phyloP scores from a whole-genome alignment of 1,284 basidiomycete genomes.

The Mycena citricolor region DNA sequence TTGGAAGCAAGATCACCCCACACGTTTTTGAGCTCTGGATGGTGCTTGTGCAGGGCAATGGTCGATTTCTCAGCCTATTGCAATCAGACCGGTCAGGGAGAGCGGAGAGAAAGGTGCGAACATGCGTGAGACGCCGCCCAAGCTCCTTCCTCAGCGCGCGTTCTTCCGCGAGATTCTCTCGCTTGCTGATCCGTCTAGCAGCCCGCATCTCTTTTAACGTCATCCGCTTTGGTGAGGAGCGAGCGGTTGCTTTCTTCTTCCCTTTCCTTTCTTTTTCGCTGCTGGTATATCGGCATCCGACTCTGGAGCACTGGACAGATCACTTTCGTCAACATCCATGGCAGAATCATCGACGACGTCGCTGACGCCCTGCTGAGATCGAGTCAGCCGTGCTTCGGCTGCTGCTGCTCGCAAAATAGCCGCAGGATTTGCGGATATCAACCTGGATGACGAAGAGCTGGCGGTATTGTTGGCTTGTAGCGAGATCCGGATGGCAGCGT shows the following conservation, averaged over 20 bases:
- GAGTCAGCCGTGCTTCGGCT: slow-evolving; percentile 50
- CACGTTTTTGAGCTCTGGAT: slow-evolving; percentile 78
- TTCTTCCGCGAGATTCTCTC: slow-evolving; percentile 48
- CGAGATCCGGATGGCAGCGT: slow-evolving; percentile 57
- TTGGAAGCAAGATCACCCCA: slow-evolving; percentile 85
- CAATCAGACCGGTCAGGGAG: slow-evolving; percentile 7
- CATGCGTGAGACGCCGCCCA: slow-evolving; percentile 71
- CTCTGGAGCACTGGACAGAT: slow-evolving; percentile 26
- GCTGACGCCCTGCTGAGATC: slow-evolving; percentile 31
- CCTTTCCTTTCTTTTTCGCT: slow-evolving; percentile 26
- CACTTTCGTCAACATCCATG: slow-evolving; percentile 28
- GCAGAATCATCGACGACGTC: slow-evolving; percentile 32
- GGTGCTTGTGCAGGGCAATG: slow-evolving; percentile 61
- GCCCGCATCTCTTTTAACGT: slow-evolving; percentile 37
- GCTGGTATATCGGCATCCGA: slow-evolving; percentile 21
- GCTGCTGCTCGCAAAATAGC: slow-evolving; percentile 50
- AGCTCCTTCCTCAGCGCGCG: slow-evolving; percentile 49
- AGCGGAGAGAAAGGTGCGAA: slow-evolving; percentile 30
- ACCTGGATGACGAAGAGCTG: slow-evolving; percentile 36
- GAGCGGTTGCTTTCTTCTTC: slow-evolving; percentile 26
- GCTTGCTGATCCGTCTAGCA: slow-evolving; percentile 29
- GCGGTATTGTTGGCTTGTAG: slow-evolving; percentile 39
- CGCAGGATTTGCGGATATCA: slow-evolving; percentile 35
- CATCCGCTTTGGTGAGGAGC: slow-evolving; percentile 35
- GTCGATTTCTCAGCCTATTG: slow-evolving; percentile 74